These are phyloP conservation scores for Daldinia eschscholtzii DNA, from an alignment of 2,329 filamentous ascomycete genomes.

Conservation along the genomic window DNA sequence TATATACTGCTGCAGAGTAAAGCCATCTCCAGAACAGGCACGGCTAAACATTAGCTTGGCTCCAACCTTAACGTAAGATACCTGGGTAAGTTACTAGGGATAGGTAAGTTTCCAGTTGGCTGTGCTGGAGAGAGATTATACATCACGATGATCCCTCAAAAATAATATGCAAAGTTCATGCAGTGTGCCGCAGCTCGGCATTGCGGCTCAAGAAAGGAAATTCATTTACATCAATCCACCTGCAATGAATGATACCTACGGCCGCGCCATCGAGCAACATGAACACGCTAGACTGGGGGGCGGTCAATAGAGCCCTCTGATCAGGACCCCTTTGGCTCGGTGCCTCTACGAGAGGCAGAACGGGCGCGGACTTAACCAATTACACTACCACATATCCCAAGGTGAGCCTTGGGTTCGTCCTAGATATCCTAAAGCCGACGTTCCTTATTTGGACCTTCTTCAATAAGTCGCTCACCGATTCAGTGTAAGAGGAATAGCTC, in stretches of 20 bases:
- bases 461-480: not conserved
- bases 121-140: constrained; percentile 5
- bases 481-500: constrained; percentile 3
- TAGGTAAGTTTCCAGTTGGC: not conserved
- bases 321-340: constrained; percentile 17
- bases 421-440: constrained; percentile 6
- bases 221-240: constrained; percentile 19
- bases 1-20: constrained; percentile 9
- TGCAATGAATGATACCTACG: constrained; percentile 18
- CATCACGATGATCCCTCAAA: not conserved
- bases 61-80: not conserved
- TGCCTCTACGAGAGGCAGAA: constrained; percentile 10
- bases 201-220: constrained; percentile 29
- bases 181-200: constrained; percentile 20
- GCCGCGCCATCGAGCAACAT: constrained; percentile 24
- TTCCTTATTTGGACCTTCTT: not conserved
- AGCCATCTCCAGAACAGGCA: constrained; percentile 9
- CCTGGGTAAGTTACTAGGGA: not conserved
- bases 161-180: constrained; percentile 22
- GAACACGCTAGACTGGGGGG: not conserved
- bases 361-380: not conserved
- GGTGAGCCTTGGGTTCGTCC: not conserved
- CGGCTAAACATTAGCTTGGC: constrained; percentile 8
- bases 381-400: not conserved
- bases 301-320: constrained; percentile 17